A percentile compares a stretch with the other conserved stretches of the same genome.
Conservation (phyloP, 2,329 filamentous ascomycete genomes). For the Botrytis galanthina region DNA sequence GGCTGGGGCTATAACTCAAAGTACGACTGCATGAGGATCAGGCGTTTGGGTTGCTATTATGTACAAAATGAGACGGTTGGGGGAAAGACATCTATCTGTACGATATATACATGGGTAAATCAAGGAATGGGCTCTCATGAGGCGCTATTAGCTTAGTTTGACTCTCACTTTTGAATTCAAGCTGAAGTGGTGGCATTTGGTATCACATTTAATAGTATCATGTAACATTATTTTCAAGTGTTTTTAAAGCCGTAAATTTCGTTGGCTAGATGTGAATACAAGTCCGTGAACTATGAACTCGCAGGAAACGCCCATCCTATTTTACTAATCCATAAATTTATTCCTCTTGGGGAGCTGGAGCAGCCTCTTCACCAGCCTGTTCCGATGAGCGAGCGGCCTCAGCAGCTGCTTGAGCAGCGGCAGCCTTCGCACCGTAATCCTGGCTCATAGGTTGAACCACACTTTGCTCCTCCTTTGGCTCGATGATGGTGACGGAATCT, state of each 20-base stretch:
- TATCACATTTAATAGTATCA: slow-evolving; percentile 16
- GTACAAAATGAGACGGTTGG: slow-evolving; percentile 17
- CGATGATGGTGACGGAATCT: slow-evolving; percentile 98
- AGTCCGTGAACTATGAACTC: slow-evolving; percentile 31
- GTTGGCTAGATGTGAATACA: slow-evolving; percentile 35
- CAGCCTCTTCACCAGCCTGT: slow-evolving; percentile 45
- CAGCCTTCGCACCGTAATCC: slow-evolving; percentile 96
- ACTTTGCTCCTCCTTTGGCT: slow-evolving; percentile 98
- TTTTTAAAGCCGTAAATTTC: slow-evolving; percentile 33
- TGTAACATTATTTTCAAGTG: slow-evolving; percentile 18
- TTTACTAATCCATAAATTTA: slow-evolving; percentile 34
- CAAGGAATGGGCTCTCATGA: slow-evolving; percentile 4
- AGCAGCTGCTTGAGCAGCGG: slow-evolving; percentile 66
- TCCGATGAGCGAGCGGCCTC: slow-evolving; percentile 56
- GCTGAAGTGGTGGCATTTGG: slow-evolving; percentile 1
- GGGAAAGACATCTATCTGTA: slow-evolving; percentile 22
- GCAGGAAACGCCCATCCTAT: slow-evolving; percentile 37
- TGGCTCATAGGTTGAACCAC: slow-evolving; percentile 94
- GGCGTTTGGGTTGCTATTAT: slow-evolving; percentile 23
- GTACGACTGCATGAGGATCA: slow-evolving; percentile 22
- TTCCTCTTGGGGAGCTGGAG: slow-evolving; percentile 42
- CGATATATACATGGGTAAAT: slow-evolving; percentile 23
- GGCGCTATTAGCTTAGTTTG: slow-evolving; percentile 15
- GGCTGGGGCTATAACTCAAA: slow-evolving; percentile 16
- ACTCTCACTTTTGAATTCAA: slow-evolving; percentile 11